These are phyloP conservation scores for Ustilago loliicola DNA, from an alignment of 1,284 basidiomycete genomes.

Conservation along the genomic window DNA sequence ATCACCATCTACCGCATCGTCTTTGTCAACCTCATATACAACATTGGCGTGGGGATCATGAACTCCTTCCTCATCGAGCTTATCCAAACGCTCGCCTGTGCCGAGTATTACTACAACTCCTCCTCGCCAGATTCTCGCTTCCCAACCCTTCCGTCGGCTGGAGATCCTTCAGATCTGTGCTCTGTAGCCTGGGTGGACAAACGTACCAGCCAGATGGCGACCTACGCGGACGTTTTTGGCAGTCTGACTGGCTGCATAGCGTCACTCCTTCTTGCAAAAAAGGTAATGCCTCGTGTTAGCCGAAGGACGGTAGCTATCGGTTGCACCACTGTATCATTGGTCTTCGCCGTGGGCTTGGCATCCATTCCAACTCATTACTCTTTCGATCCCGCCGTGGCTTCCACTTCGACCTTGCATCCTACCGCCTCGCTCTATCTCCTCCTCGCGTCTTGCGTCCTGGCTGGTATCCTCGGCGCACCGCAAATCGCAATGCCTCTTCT, in stretches of 20 bases:
- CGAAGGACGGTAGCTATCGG: conserved; percentile 20
- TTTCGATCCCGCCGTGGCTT: conserved; percentile 28
- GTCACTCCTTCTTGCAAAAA: conserved; percentile 28
- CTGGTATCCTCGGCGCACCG: conserved; percentile 23
- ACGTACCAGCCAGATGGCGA: conserved; percentile 29
- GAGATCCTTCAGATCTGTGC: conserved; percentile 30
- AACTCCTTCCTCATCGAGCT: conserved; percentile 30
- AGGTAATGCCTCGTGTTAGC: conserved; percentile 25
- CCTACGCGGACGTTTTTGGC: conserved; percentile 15
- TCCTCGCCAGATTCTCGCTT: conserved; percentile 9
- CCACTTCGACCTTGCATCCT: conserved; percentile 31
- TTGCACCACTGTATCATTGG: neutral
- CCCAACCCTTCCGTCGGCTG: conserved; percentile 23
- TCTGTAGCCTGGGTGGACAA: conserved; percentile 37
- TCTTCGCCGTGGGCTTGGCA: neutral
- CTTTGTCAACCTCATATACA: conserved; percentile 15
- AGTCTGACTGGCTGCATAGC: conserved; percentile 19
- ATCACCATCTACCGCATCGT: conserved; percentile 26
- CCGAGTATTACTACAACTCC: conserved; percentile 42
- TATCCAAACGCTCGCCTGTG: conserved; percentile 38
- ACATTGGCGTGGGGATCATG: conserved; percentile 16
- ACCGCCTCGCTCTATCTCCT: conserved; percentile 20
- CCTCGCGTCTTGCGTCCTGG: neutral
- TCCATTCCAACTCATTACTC: conserved; percentile 45
- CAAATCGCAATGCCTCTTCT: conserved; percentile 16